These are phyloP conservation scores for Pyricularia grisea DNA, from an alignment of 2,329 filamentous ascomycete species.

Conservation along the genomic window DNA sequence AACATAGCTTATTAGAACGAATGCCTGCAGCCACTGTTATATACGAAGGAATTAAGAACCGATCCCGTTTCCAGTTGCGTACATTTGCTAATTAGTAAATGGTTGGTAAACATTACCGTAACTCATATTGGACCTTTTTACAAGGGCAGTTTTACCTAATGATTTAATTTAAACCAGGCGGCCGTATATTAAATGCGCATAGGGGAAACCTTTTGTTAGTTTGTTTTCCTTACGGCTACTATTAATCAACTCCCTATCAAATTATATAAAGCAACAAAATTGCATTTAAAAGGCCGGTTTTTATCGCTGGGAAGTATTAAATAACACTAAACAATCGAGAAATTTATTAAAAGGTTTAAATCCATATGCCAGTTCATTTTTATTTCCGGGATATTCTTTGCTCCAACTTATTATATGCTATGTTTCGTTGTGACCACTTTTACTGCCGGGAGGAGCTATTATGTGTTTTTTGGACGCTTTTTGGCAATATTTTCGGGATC, in stretches of 20 bases:
- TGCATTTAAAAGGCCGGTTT: too few species aligned
- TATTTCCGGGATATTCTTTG: background rate
- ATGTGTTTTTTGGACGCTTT: background rate
- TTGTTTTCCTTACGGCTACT: background rate
- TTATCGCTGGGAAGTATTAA: too few species aligned
- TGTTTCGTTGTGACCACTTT: background rate
- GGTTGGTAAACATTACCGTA: background rate
- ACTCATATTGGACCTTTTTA: too few species aligned
- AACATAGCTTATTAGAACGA: background rate
- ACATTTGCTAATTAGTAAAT: too few species aligned
- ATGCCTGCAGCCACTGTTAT: background rate
- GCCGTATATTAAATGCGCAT: background rate
- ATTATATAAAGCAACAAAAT: background rate
- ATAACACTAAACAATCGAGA: too few species aligned
- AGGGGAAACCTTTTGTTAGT: background rate
- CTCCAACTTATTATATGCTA: background rate
- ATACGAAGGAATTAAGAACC: background rate
- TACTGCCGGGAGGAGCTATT: background rate
- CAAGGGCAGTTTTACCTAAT: too few species aligned
- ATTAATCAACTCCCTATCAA: background rate
- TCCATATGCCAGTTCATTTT: background rate
- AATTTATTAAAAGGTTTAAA: too few species aligned
- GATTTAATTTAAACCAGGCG: background rate
- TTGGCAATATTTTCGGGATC: background rate
- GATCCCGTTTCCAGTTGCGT: background rate